A percentile compares a stretch with the other conserved stretches of the same genome.
phyloP scores from a whole-genome alignment of 345 rosid species.

The Ricinus communis region DNA sequence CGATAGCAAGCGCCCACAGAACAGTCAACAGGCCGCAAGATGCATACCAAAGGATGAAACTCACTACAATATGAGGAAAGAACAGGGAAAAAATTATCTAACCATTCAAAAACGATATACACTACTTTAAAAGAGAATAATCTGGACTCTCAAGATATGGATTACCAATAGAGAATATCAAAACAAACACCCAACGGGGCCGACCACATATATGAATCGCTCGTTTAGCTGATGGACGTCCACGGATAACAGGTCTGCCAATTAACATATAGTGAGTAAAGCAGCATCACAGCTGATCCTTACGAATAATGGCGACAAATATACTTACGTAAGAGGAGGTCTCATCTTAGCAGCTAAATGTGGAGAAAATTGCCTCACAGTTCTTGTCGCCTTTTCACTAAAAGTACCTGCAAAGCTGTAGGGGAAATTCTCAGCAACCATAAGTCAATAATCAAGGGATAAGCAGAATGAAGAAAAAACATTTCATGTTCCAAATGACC shows the following conservation, averaged over 20 bases:
- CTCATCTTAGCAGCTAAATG: slow-evolving; percentile 96
- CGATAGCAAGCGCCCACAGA: slow-evolving; percentile 75
- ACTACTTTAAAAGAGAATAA: not conserved
- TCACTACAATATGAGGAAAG: slow-evolving; percentile 38
- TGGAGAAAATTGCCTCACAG: slow-evolving; percentile 86
- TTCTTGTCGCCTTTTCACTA: slow-evolving; percentile 86
- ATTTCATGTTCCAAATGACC: no score
- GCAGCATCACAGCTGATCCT: slow-evolving; percentile 13
- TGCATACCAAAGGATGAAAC: slow-evolving; percentile 76
- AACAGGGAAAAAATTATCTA: not conserved
- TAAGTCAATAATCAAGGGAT: not conserved
- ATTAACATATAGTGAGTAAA: slow-evolving; percentile 19
- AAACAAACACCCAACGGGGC: slow-evolving; percentile 93
- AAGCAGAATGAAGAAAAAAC: not conserved
- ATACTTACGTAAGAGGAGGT: slow-evolving; percentile 75
- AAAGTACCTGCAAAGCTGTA: slow-evolving; percentile 95
- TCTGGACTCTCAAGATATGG: not conserved
- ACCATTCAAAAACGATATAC: slow-evolving; percentile 7
- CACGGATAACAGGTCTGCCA: slow-evolving; percentile 87
- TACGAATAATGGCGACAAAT: slow-evolving; percentile 8
- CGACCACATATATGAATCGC: slow-evolving; percentile 75
- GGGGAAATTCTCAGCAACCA: slow-evolving; percentile 21
- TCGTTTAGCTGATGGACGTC: slow-evolving; percentile 88
- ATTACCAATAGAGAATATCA: slow-evolving; percentile 66
- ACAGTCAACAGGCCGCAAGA: slow-evolving; percentile 85